Conservation (phyloP, 2,329 filamentous ascomycete genomes). For the Cladophialophora yegresii region DNA sequence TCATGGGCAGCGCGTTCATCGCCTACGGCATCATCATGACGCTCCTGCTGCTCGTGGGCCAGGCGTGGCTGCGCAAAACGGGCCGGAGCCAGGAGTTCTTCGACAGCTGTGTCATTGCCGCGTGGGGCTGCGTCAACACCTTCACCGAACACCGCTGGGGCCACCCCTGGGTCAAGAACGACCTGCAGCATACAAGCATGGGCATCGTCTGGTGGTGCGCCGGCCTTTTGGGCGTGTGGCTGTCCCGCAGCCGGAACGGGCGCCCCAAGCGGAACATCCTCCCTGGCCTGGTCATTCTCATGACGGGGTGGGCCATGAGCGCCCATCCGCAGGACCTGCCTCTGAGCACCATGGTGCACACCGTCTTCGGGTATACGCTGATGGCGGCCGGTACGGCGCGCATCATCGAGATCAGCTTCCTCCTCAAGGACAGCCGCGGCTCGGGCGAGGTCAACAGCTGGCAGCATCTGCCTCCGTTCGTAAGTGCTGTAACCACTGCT, state of each 20-base stretch:
- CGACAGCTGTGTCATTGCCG: constrained; percentile 84
- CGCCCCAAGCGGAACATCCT: constrained; percentile 89
- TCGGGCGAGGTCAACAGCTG: constrained; percentile 71
- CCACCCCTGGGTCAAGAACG: constrained; percentile 81
- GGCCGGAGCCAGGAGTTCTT: constrained; percentile 96
- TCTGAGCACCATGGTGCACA: constrained; percentile 84
- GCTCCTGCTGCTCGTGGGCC: constrained; percentile 82
- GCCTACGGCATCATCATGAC: constrained; percentile 87
- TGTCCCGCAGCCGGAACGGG: constrained; percentile 80
- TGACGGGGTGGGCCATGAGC: constrained; percentile 96
- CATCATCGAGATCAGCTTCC: constrained; percentile 88
- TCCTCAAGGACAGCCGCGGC: constrained; percentile 73
- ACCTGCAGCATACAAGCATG: constrained; percentile 98
- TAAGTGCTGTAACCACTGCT: constrained; percentile 52
- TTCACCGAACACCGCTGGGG: constrained; percentile 98
- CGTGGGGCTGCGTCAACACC: constrained; percentile 96
- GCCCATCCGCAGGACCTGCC: constrained; percentile 81
- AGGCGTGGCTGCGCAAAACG: constrained; percentile 77
- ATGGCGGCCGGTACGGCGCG: constrained; percentile 85
- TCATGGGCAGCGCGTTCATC: constrained; percentile 97
- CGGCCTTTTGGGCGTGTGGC: constrained; percentile 86
- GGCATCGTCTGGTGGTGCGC: constrained; percentile 99
- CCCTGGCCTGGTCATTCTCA: constrained; percentile 82
- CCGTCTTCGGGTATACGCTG: constrained; percentile 88
- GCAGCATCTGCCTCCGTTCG: constrained; percentile 69